Base-by-base conservation (phyloP, 768 basidiomycete species). In the Floccularia luteovirens region DNA sequence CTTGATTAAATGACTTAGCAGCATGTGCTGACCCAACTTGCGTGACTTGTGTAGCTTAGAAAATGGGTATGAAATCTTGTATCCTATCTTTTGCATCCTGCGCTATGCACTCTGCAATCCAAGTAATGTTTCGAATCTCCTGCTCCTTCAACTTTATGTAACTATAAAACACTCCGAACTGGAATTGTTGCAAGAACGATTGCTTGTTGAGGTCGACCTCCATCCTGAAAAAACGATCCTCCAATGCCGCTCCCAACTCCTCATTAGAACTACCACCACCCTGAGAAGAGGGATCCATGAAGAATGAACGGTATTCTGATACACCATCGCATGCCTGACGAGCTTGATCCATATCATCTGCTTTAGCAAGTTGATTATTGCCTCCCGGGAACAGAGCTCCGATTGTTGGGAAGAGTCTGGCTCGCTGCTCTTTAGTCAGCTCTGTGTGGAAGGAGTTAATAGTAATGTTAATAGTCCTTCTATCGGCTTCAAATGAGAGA, bases 361-460 rank as follows among this genome's bases (percentile, higher is more conserved):
- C 91, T 52, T 84, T 78, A 2, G 93, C 91, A 23, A 99, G 79
- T 34, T 78, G 76, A 54, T 94, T 93, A 64, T 98, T 97, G 37
- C 96, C 96, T 52, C 85, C 91, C 1, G 94, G 96, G 70, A 82
- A 98, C 36, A 99, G 74, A 40, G 87, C 78, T 13, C 96, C 96
- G 44, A 98, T 88, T 12, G 84, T 72, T 4, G 96, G 96, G 74
- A 94, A 98, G 27, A 99, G 77, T 53, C 82, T 82, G 11, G 92
- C 90, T 24, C 96, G 86, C 50, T 90, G 84, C 56, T 99, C 96
- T 61, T 99, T 99, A 28, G 84, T 72, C 43, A 99, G 75, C 52
- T 91, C 90, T 3, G 96, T 97, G 44, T 84, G 85, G 65, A 98
- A 94, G 10, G 96, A 98, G 71, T 99, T 99, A 70, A 99, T 89